Conservation (phyloP, 768 basidiomycete genomes). For the Trametes meyenii region DNA sequence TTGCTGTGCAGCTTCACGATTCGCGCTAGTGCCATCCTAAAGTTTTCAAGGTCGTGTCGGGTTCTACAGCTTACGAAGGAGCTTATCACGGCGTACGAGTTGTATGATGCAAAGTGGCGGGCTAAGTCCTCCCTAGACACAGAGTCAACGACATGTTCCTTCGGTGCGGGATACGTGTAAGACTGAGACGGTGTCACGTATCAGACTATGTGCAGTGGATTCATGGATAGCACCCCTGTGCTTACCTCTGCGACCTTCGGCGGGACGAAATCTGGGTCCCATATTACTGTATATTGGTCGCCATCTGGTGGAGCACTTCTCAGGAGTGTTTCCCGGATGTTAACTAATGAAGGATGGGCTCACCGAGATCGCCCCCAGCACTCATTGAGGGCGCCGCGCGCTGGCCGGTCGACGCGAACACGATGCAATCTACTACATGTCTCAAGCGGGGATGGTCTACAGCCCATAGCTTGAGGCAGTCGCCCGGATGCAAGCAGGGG, state of each 20-base stretch:
- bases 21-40: constrained; percentile 58
- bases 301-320: constrained; percentile 38
- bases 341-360: constrained; percentile 21
- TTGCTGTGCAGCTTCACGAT: constrained; percentile 59
- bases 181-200: constrained; percentile 43
- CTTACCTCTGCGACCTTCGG: constrained; percentile 54
- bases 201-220: background rate
- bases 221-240: background rate
- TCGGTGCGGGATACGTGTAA: constrained; percentile 68
- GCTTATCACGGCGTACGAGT: constrained; percentile 44
- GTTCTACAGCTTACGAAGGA: background rate
- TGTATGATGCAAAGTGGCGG: constrained; percentile 66
- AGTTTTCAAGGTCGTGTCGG: background rate
- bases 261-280: constrained; percentile 68
- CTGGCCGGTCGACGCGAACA: constrained; percentile 64
- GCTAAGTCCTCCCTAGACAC: constrained; percentile 62
- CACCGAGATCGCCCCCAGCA: constrained; percentile 68
- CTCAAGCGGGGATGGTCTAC: constrained; percentile 50
- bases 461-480: constrained; percentile 65
- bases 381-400: constrained; percentile 71
- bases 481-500: constrained; percentile 71
- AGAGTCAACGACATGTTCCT: constrained; percentile 49
- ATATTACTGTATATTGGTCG: constrained; percentile 70
- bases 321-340: background rate
- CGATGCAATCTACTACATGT: constrained; percentile 68